A percentile compares a stretch with the other conserved stretches of the same genome.
Conservation (phyloP, 2,329 filamentous ascomycete genomes). For the Teratosphaeriaceae sp. region DNA sequence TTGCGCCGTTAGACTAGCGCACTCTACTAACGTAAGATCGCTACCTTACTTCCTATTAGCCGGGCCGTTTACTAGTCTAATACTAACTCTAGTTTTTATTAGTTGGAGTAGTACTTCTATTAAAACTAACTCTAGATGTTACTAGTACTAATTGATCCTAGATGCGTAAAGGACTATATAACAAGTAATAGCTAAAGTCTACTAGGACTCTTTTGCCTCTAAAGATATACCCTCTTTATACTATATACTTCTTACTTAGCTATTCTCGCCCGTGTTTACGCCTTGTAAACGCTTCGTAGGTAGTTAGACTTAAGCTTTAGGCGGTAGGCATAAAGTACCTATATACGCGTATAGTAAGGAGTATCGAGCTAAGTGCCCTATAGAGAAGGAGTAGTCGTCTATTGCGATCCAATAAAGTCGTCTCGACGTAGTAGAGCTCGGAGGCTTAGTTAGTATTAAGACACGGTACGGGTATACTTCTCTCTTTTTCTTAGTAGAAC, state of each 20-base stretch:
- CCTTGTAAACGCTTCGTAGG: too few species aligned
- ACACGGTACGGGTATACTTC: too few species aligned
- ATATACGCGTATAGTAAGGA: too few species aligned
- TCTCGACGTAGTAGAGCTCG: too few species aligned
- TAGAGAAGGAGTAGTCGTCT: too few species aligned
- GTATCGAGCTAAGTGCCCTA: too few species aligned
- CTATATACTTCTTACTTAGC: constrained; percentile 3
- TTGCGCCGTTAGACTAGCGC: constrained; percentile 2
- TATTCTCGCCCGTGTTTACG: too few species aligned
- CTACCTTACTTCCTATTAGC: constrained; percentile 2
- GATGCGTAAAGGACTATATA: background rate
- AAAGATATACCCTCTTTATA: background rate
- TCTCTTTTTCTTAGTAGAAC: too few species aligned
- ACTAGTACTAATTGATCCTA: constrained; percentile 1
- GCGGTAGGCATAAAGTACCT: too few species aligned
- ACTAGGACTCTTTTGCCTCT: constrained; percentile 1
- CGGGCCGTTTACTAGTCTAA: constrained; percentile 1
- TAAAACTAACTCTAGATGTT: constrained; percentile 1
- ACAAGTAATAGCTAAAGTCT: constrained; percentile 4
- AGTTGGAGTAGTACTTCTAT: background rate
- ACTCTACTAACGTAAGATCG: constrained; percentile 4
- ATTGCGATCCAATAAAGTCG: too few species aligned
- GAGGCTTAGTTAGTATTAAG: too few species aligned
- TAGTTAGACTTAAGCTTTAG: too few species aligned
- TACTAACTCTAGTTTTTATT: constrained; percentile 2